Evolutionary conservation across 2,329 filamentous ascomycete species (phyloP), one percentile per base, ranked within the genome.

Genomic region (Didymella pomorum): DNA sequence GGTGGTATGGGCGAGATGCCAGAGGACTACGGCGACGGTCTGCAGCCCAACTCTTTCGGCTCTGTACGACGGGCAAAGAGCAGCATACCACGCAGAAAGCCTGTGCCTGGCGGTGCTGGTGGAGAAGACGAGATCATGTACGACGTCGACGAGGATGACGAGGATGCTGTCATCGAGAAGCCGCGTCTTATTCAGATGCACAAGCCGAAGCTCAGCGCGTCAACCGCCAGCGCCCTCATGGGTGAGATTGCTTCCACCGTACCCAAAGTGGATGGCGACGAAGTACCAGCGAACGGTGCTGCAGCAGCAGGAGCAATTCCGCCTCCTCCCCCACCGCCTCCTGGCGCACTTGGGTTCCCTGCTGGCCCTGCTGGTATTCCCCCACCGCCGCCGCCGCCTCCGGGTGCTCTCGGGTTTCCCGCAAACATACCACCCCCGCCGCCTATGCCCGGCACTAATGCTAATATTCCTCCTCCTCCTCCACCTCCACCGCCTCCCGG

Each of bases 151-250:
- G 83, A 83, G 18, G 82, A 84, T 2, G 83, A 86, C 16, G 85
- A 84, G 31, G 86, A 83, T 26, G 82, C 88, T 39, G 78, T 94
- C 23, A 90, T 89, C 63, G 91, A 93, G 78, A 94, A 89, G 77
- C 91, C 93, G 37, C 86, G 89, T 54, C 80, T 97, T 48, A 86
- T 97, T 56, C 86, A 95, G 76, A 86, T 94, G 78, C 89, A 86
- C 74, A 86, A 92, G 61, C 92, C 92, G 3, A 86, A 85, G 71
- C 80, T 89, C 72, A 82, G 83, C 60, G 78, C 82, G 41, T 76
- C 85, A 78, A 77, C 92, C 81, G 83, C 89, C 81, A 81, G 87
- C 82, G 81, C 87, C 73, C 75, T 94, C 79, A 71, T 89, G 81
- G 79, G 83, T 80, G 83, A 97, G 77, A 89, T 97, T 66, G 85